Percentiles rank a stretch among this genome's conserved stretches.
Evolutionary conservation across 2,329 filamentous ascomycete genomes (phyloP).

Genomic region (Chalara sp.): DNA sequence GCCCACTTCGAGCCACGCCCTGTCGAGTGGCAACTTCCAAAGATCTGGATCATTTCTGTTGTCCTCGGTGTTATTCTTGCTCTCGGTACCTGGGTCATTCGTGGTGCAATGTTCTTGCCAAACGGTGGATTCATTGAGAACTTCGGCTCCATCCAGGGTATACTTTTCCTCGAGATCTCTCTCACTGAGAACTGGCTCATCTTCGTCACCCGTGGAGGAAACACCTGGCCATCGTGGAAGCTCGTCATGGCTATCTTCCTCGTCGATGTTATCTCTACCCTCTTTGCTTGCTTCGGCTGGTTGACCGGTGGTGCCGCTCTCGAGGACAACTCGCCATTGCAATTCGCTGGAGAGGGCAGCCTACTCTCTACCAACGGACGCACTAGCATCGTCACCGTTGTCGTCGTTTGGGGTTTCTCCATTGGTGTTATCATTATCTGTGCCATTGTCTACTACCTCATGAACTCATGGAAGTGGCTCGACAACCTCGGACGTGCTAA

Average conservation of each 20-base stretch:
- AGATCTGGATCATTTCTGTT: slow-evolving; percentile 73
- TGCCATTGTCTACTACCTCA: slow-evolving; percentile 56
- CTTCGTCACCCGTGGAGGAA: slow-evolving; percentile 67
- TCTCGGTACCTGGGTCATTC: slow-evolving; percentile 65
- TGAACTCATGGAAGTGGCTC: slow-evolving; percentile 52
- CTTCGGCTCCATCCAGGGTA: slow-evolving; percentile 67
- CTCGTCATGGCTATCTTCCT: slow-evolving; percentile 63
- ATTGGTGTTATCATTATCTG: slow-evolving; percentile 60
- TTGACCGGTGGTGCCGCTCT: slow-evolving; percentile 43
- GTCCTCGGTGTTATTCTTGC: slow-evolving; percentile 63
- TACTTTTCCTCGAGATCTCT: slow-evolving; percentile 67
- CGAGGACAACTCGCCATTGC: background rate
- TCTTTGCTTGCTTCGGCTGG: slow-evolving; percentile 74
- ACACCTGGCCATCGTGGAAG: slow-evolving; percentile 71
- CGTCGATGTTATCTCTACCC: slow-evolving; percentile 64
- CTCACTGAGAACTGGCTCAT: slow-evolving; percentile 75
- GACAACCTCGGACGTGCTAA: slow-evolving; percentile 58
- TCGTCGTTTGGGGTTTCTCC: slow-evolving; percentile 60
- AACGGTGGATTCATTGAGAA: slow-evolving; percentile 70
- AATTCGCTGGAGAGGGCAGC: slow-evolving; percentile 26
- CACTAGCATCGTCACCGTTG: slow-evolving; percentile 51
- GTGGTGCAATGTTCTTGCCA: slow-evolving; percentile 60
- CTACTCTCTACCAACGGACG: slow-evolving; percentile 29
- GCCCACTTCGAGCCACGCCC: slow-evolving; percentile 68
- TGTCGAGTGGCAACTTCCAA: slow-evolving; percentile 74